Evolutionary conservation across 2,329 filamentous ascomycete species (phyloP), one percentile per base, ranked within the genome.

Genomic region (Trichophyton simii): DNA sequence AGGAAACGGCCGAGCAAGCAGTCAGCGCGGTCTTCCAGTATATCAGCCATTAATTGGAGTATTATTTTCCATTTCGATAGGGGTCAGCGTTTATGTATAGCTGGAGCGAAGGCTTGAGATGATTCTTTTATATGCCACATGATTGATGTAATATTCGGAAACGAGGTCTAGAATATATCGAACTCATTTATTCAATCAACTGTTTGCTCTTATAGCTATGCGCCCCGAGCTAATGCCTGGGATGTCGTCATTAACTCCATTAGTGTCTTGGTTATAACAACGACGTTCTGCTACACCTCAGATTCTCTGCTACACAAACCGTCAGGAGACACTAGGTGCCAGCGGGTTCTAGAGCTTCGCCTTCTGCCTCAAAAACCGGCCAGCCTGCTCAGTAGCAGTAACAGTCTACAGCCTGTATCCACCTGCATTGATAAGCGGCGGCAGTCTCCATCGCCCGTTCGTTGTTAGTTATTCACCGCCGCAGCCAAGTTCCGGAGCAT

Each of bases 11-110:
- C 3, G 86, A 92, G 73, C 77, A 80, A 25, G 88, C 89, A 69
- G 91, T 99, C 7, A 96, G 90, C 65, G 90, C 92, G 9, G 91
- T 97, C 38, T 99, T 99, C 72, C 94, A 99, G 80, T 99, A 97
- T 75, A 97, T 99, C 70, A 96, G 91, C 67, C 94, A 97, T 77
- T 88, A 64, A 75, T 61, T 46, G 15, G 48, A 41, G 57, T 1
- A 18, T 5, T 31, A 18, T 60, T 22, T 55, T 20, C 15, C 8
- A 28, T 36, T 36, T 18, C 20, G n/a, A 42, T 28, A 8, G 15
- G 38, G 31, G 28, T 36, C 46, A 11, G 61, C 22, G 8, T 18
- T 20, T 55, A 36, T 34, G 28, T 55, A 36, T 55, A 5, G 13
- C 50, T n/a, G 28, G 52, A 55, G 52, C 52, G 28, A 36, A 28